Evolutionary conservation across 2,329 filamentous ascomycete genomes (phyloP).

Genomic region (Arthrobotrys conoides): DNA sequence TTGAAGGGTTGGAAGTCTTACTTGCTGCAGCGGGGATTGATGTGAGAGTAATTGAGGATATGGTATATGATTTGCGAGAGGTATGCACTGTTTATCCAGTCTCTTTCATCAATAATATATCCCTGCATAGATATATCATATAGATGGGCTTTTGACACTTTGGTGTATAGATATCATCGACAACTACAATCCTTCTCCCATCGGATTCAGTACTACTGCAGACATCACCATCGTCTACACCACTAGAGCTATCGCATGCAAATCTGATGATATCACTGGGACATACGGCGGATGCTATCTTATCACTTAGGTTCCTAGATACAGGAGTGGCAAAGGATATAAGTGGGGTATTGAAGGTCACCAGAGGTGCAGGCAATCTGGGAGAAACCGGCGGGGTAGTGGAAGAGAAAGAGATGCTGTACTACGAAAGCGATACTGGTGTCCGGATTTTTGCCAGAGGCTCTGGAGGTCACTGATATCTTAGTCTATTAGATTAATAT

Average conservation of each 20-base stretch:
- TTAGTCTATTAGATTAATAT: neutral
- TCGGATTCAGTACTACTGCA: constrained; percentile 73
- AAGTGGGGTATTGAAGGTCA: constrained; percentile 86
- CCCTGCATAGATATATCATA: constrained; percentile 31
- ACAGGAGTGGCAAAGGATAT: constrained; percentile 92
- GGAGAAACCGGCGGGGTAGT: constrained; percentile 60
- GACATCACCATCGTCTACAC: constrained; percentile 77
- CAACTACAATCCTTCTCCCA: constrained; percentile 67
- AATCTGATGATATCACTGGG: constrained; percentile 79
- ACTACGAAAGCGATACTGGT: constrained; percentile 84
- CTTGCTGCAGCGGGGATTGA: constrained; percentile 73
- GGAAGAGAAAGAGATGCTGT: constrained; percentile 81
- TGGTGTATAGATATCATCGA: constrained; percentile 72
- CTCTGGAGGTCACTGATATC: constrained; percentile 40
- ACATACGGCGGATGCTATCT: constrained; percentile 80
- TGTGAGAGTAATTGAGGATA: constrained; percentile 66
- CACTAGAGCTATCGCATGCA: constrained; percentile 79
- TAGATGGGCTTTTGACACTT: constrained; percentile 71
- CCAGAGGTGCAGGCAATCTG: constrained; percentile 71
- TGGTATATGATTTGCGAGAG: constrained; percentile 54
- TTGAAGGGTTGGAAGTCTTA: constrained; percentile 77
- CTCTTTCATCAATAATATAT: constrained; percentile 38
- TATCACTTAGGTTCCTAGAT: constrained; percentile 82
- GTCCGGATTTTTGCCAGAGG: constrained; percentile 89
- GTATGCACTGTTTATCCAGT: neutral